Percentiles rank a stretch among this genome's conserved stretches.
These are phyloP conservation scores for Fistulinella cinereoalba DNA, from an alignment of 1,284 basidiomycete species.

Conservation along the genomic window DNA sequence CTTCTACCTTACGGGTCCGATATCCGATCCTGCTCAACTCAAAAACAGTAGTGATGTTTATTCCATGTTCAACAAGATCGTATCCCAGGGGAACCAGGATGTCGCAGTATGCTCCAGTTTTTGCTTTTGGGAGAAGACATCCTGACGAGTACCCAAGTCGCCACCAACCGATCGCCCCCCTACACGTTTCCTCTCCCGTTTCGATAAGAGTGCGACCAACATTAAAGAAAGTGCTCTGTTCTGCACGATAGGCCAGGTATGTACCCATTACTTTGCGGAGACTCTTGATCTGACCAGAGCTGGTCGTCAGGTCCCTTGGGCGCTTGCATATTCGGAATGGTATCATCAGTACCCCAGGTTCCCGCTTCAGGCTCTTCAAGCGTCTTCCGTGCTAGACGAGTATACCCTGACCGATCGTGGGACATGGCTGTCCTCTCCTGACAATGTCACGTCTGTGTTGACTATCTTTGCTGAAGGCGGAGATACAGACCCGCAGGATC, in stretches of 20 bases:
- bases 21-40: conserved; percentile 17
- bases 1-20: conserved; percentile 23
- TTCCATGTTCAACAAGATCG: conserved; percentile 22
- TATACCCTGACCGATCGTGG: conserved; percentile 51
- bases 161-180: conserved; percentile 27
- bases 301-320: conserved; percentile 47
- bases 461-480: conserved; percentile 39
- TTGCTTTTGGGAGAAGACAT: not conserved
- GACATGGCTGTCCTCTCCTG: conserved; percentile 42
- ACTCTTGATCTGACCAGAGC: not conserved
- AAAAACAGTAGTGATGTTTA: conserved; percentile 7
- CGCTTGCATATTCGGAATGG: conserved; percentile 47
- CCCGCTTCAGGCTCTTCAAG: conserved; percentile 44
- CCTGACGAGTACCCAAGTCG: conserved; percentile 10
- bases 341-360: conserved; percentile 53
- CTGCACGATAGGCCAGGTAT: conserved; percentile 46
- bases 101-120: conserved; percentile 9
- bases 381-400: conserved; percentile 43
- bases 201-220: conserved; percentile 55
- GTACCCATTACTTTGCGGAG: not conserved
- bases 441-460: conserved; percentile 30
- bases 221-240: conserved; percentile 52
- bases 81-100: conserved; percentile 23
- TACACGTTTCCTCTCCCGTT: conserved; percentile 50
- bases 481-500: conserved; percentile 35